phyloP scores from a whole-genome alignment of 2,329 filamentous ascomycete species.

The Ophiostoma perfectum region DNA sequence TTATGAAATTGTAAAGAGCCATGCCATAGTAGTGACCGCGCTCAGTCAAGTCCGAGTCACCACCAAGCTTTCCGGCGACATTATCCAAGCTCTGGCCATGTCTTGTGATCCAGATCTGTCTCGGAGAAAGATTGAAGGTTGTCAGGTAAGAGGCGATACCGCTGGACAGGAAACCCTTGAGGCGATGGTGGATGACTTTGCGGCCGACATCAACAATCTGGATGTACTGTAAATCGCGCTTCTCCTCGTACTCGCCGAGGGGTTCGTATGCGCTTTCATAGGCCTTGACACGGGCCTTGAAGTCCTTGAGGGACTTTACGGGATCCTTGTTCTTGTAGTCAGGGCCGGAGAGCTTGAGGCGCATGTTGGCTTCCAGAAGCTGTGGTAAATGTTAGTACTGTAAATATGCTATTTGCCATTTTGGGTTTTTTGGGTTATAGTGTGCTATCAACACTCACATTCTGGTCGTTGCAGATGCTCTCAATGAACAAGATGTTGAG shows the following conservation, averaged over 20 bases:
- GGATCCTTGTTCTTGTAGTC: slow-evolving; percentile 96
- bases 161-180: slow-evolving; percentile 85
- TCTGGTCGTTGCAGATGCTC: slow-evolving; percentile 81
- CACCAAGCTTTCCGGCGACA: slow-evolving; percentile 78
- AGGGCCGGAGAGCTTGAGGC: slow-evolving; percentile 87
- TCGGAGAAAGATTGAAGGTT: slow-evolving; percentile 91
- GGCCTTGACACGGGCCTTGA: slow-evolving; percentile 83
- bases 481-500: slow-evolving; percentile 93
- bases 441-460: slow-evolving; percentile 28
- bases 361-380: slow-evolving; percentile 92
- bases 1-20: slow-evolving; percentile 78
- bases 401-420: background rate
- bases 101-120: slow-evolving; percentile 96
- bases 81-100: slow-evolving; percentile 93
- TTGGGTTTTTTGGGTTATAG: background rate
- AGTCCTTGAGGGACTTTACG: slow-evolving; percentile 74
- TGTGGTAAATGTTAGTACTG: slow-evolving; percentile 28
- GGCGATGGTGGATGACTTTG: slow-evolving; percentile 85
- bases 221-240: slow-evolving; percentile 87
- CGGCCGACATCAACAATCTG: slow-evolving; percentile 97
- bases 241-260: slow-evolving; percentile 84
- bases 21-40: slow-evolving; percentile 74
- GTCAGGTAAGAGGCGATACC: slow-evolving; percentile 92
- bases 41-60: slow-evolving; percentile 77
- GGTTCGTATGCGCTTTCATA: slow-evolving; percentile 94